These are phyloP conservation scores for Pyrenochaeta sp. DNA, from an alignment of 2,329 filamentous ascomycete genomes.

Conservation along the genomic window DNA sequence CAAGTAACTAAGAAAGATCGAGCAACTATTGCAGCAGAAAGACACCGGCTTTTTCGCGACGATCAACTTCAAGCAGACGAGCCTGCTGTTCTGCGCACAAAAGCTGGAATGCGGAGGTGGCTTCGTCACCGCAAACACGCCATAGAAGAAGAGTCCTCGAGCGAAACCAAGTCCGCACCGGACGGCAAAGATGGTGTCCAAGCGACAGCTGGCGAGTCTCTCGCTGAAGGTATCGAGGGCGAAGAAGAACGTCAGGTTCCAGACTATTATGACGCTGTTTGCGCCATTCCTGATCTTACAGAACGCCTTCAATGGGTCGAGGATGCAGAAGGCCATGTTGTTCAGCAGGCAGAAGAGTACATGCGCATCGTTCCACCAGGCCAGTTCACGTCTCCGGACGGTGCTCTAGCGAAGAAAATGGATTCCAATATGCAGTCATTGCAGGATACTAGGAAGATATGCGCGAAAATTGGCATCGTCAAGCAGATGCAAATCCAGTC, in stretches of 20 bases:
- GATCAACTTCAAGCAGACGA: slow-evolving; percentile 87
- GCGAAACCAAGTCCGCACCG: slow-evolving; percentile 58
- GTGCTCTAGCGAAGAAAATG: slow-evolving; percentile 79
- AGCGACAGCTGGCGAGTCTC: slow-evolving; percentile 70
- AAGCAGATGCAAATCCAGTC: slow-evolving; percentile 99
- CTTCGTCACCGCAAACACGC: slow-evolving; percentile 79
- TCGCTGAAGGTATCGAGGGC: slow-evolving; percentile 92
- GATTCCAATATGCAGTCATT: slow-evolving; percentile 93
- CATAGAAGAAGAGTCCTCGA: slow-evolving; percentile 49
- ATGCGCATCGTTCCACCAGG: slow-evolving; percentile 79
- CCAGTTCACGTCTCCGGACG: slow-evolving; percentile 77
- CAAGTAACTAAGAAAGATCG: slow-evolving; percentile 97
- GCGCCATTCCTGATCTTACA: slow-evolving; percentile 83
- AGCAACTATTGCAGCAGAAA: slow-evolving; percentile 83
- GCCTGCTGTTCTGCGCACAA: slow-evolving; percentile 83
- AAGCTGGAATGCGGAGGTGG: slow-evolving; percentile 89
- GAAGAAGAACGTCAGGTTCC: slow-evolving; percentile 82
- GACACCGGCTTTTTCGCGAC: slow-evolving; percentile 84
- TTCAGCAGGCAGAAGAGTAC: slow-evolving; percentile 87
- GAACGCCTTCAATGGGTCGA: slow-evolving; percentile 85
- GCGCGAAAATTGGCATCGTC: slow-evolving; percentile 95
- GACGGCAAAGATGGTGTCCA: slow-evolving; percentile 58
- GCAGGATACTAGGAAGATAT: slow-evolving; percentile 95
- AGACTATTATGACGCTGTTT: slow-evolving; percentile 92
- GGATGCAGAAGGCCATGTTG: slow-evolving; percentile 86